Conservation (phyloP, 768 basidiomycete genomes). For the Leucocoprinus leucothites region DNA sequence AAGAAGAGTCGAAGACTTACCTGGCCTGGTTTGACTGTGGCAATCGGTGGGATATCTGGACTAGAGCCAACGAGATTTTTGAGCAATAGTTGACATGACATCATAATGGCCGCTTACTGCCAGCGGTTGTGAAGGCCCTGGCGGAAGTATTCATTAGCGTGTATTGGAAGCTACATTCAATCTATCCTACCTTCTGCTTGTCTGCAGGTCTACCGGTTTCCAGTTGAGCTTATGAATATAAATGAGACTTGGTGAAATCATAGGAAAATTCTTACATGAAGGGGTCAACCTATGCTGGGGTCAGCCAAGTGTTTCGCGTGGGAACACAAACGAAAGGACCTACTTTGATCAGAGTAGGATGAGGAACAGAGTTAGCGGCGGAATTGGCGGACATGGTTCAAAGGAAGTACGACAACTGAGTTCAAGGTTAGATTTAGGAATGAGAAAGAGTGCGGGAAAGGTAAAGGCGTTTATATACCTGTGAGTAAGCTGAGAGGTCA, state of each 20-base stretch:
- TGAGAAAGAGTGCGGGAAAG: no score
- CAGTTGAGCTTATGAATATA: no score
- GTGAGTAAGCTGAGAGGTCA: background rate
- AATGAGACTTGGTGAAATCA: no score
- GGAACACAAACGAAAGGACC: slow-evolving; percentile 5
- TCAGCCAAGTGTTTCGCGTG: background rate
- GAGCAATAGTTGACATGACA: background rate
- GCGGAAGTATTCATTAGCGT: background rate
- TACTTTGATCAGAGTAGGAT: slow-evolving; percentile 59
- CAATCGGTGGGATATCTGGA: slow-evolving; percentile 62
- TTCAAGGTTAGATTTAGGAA: no score
- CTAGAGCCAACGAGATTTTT: slow-evolving; percentile 27
- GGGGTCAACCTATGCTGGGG: slow-evolving; percentile 57
- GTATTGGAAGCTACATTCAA: background rate
- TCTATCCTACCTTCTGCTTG: slow-evolving; percentile 55
- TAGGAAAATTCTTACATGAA: slow-evolving; percentile 63
- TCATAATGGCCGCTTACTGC: slow-evolving; percentile 47
- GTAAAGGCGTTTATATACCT: no score
- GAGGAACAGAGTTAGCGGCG: slow-evolving; percentile 53
- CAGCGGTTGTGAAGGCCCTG: slow-evolving; percentile 71
- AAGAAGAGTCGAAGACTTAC: slow-evolving; percentile 22
- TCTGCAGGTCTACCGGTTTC: slow-evolving; percentile 36
- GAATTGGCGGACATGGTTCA: slow-evolving; percentile 42
- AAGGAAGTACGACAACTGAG: no score
- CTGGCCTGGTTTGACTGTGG: slow-evolving; percentile 61